These are phyloP conservation scores for Ophiosphaerella narmari DNA, from an alignment of 2,329 filamentous ascomycete species.

Conservation along the genomic window DNA sequence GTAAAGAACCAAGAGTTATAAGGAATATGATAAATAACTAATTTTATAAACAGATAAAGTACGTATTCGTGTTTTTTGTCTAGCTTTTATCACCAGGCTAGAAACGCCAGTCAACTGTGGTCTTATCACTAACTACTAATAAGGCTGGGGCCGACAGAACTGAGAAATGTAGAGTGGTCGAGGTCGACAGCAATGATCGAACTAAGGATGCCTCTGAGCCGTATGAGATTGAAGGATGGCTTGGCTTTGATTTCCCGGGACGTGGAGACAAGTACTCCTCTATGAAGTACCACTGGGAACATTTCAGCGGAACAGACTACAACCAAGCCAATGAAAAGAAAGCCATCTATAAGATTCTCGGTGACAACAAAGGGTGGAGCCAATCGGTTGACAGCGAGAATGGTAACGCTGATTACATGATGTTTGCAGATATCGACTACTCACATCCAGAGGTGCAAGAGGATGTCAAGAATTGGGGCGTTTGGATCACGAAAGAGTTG, in stretches of 20 bases:
- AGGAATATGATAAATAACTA: too few species aligned
- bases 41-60: too few species aligned
- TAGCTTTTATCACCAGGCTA: too few species aligned
- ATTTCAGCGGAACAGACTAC: slow-evolving; percentile 72
- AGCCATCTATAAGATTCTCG: slow-evolving; percentile 69
- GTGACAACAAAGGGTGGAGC: slow-evolving; percentile 68
- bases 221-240: slow-evolving; percentile 70
- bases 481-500: slow-evolving; percentile 67
- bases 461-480: slow-evolving; percentile 68
- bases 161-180: slow-evolving; percentile 65
- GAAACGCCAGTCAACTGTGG: too few species aligned
- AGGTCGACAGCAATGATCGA: slow-evolving; percentile 66
- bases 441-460: slow-evolving; percentile 60
- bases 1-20: too few species aligned
- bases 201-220: slow-evolving; percentile 59
- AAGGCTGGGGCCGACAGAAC: slow-evolving; percentile 66
- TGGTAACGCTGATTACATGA: slow-evolving; percentile 71
- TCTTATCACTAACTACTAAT: too few species aligned
- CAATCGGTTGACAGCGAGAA: slow-evolving; percentile 64
- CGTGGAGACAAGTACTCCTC: slow-evolving; percentile 63
- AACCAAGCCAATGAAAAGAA: slow-evolving; percentile 61
- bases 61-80: too few species aligned
- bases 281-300: slow-evolving; percentile 68
- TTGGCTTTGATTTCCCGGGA: slow-evolving; percentile 68
- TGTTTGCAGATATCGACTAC: slow-evolving; percentile 75